These are phyloP conservation scores for Pythium phragmitis DNA, from an alignment of 352 stramenopile species.

Conservation along the genomic window DNA sequence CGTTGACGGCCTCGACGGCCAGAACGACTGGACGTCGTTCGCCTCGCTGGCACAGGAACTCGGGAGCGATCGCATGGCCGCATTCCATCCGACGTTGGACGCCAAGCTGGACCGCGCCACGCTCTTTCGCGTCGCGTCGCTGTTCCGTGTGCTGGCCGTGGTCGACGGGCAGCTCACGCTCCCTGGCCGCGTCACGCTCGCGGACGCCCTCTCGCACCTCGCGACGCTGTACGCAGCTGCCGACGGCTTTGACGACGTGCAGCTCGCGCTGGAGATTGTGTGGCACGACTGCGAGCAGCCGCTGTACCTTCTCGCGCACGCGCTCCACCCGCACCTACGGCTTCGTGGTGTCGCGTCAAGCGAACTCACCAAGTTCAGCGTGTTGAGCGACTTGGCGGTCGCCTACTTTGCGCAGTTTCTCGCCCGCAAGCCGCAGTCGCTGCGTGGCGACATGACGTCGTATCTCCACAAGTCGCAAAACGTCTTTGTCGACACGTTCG, in stretches of 20 bases:
- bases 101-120: constrained; percentile 35
- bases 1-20: not conserved
- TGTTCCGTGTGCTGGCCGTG: constrained; percentile 42
- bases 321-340: constrained; percentile 53
- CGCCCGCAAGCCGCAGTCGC: constrained; percentile 36
- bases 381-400: constrained; percentile 57
- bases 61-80: constrained; percentile 17
- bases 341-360: constrained; percentile 38
- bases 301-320: constrained; percentile 61
- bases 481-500: constrained; percentile 46
- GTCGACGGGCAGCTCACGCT: constrained; percentile 30
- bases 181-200: constrained; percentile 29
- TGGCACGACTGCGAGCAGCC: constrained; percentile 66
- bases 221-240: constrained; percentile 40
- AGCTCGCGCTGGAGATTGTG: constrained; percentile 48
- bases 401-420: constrained; percentile 58
- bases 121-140: constrained; percentile 40
- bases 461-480: constrained; percentile 60
- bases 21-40: constrained; percentile 38
- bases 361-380: constrained; percentile 55
- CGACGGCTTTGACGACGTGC: constrained; percentile 46
- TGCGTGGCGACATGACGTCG: constrained; percentile 65
- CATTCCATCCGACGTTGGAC: constrained; percentile 32
- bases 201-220: constrained; percentile 47
- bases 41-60: constrained; percentile 27